Evolutionary conservation across 2,329 filamentous ascomycete species (phyloP).

Genomic region (Cadophora gregata): DNA sequence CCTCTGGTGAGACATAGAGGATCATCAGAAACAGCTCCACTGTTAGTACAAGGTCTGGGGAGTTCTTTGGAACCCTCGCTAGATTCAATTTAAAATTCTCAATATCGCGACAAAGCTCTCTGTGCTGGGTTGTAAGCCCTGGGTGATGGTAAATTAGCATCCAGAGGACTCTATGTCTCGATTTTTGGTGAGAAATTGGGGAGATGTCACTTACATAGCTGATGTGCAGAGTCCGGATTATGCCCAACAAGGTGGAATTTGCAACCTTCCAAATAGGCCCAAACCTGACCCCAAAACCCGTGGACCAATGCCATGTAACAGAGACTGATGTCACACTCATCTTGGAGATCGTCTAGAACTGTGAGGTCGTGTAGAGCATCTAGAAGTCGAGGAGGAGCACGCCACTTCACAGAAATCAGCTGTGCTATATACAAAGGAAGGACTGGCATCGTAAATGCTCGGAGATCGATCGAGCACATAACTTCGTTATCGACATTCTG

Average conservation of each 20-base stretch:
- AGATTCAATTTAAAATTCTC: slow-evolving; percentile 25
- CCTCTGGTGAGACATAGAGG: slow-evolving; percentile 27
- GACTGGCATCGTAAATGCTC: background rate
- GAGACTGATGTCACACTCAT: slow-evolving; percentile 49
- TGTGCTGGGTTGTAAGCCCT: slow-evolving; percentile 26
- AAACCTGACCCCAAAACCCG: slow-evolving; percentile 32
- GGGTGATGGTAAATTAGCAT: background rate
- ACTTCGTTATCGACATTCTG: background rate
- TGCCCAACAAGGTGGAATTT: slow-evolving; percentile 11
- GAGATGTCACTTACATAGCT: slow-evolving; percentile 15
- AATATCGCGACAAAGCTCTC: slow-evolving; percentile 17
- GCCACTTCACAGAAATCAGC: slow-evolving; percentile 1
- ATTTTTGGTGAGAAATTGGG: background rate
- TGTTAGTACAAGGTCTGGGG: slow-evolving; percentile 10
- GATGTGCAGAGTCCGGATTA: slow-evolving; percentile 21
- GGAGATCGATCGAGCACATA: background rate
- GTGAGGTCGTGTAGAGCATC: slow-evolving; percentile 25
- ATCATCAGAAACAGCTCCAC: slow-evolving; percentile 31
- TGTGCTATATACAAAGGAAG: background rate
- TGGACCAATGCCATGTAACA: slow-evolving; percentile 23
- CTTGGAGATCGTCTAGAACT: slow-evolving; percentile 17
- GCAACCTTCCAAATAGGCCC: slow-evolving; percentile 23
- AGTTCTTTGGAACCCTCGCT: background rate
- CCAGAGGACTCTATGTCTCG: background rate
- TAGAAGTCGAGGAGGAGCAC: slow-evolving; percentile 4